phyloP scores from a whole-genome alignment of 1,284 basidiomycete genomes.

The Rhodotorula sp. region DNA sequence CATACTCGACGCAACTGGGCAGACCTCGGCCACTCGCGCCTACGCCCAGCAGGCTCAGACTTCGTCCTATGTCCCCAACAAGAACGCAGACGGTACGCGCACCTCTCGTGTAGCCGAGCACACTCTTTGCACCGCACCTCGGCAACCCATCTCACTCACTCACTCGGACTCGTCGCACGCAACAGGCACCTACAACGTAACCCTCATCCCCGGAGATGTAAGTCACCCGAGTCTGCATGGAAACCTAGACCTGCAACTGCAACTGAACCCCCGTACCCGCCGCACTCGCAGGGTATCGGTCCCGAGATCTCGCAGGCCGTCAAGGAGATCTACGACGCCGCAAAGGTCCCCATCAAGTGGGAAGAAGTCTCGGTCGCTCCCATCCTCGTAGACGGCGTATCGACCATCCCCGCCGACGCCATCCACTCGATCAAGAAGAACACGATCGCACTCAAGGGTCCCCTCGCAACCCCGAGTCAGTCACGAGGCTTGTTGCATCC shows the following conservation, averaged over 20 bases:
- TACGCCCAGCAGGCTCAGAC: conserved; percentile 54
- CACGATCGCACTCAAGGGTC: conserved; percentile 96
- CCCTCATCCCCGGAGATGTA: conserved; percentile 87
- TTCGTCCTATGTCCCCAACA: conserved; percentile 54
- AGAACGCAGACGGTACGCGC: conserved; percentile 60
- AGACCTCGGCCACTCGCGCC: conserved; percentile 14
- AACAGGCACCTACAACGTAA: conserved; percentile 74
- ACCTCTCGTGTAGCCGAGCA: not conserved
- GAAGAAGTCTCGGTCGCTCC: conserved; percentile 98
- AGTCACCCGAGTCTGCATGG: conserved; percentile 39
- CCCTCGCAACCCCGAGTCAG: conserved; percentile 87
- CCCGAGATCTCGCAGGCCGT: conserved; percentile 97
- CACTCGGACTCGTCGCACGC: not conserved
- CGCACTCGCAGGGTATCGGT: conserved; percentile 68
- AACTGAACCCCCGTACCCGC: too few relatives aligned
- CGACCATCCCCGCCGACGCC: conserved; percentile 88
- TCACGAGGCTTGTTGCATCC: too few relatives aligned
- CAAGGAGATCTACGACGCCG: conserved; percentile 87
- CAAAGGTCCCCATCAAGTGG: conserved; percentile 93
- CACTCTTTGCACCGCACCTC: too few relatives aligned
- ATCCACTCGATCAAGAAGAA: conserved; percentile 93
- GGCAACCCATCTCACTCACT: not conserved
- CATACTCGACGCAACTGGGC: not conserved
- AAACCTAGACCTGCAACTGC: too few relatives aligned
- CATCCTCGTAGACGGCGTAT: conserved; percentile 90